These are phyloP conservation scores for Macadamia integrifolia DNA, from an alignment of 164 flowering plant genomes.

Conservation along the genomic window DNA sequence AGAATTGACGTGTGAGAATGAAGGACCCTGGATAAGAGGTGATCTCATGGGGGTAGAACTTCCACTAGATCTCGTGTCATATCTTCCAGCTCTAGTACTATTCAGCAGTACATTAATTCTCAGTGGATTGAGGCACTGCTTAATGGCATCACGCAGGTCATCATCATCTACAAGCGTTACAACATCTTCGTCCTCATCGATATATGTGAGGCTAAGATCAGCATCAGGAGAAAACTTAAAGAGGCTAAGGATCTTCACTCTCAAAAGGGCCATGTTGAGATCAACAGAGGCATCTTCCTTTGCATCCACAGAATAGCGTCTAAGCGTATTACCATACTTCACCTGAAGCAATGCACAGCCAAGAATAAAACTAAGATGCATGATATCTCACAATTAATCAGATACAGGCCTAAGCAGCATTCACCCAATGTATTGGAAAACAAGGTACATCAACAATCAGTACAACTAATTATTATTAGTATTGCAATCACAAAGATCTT, in stretches of 20 bases:
- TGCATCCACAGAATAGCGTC: conserved; percentile 47
- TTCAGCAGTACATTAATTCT: conserved; percentile 14
- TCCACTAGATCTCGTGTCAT: conserved; percentile 32
- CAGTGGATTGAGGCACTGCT: conserved; percentile 64
- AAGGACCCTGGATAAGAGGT: conserved; percentile 14
- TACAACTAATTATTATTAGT: too few species aligned
- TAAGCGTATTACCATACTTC: conserved; percentile 49
- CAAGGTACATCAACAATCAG: neutral
- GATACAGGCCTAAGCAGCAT: neutral
- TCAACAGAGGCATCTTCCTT: conserved; percentile 28
- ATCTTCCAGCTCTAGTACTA: conserved; percentile 16
- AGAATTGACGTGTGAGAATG: conserved; percentile 15
- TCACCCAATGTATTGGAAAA: neutral
- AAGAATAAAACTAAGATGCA: neutral
- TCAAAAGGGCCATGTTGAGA: conserved; percentile 39
- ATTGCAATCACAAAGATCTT: too few species aligned
- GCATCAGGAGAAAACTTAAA: conserved; percentile 40
- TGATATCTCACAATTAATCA: neutral
- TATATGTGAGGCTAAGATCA: conserved; percentile 53
- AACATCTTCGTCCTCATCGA: conserved; percentile 81
- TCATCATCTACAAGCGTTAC: conserved; percentile 73
- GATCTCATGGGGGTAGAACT: conserved; percentile 38
- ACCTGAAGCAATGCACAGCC: conserved; percentile 32
- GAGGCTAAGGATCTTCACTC: conserved; percentile 39
- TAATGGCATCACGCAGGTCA: conserved; percentile 71